Percentiles rank a stretch among this genome's conserved stretches.
phyloP scores from a whole-genome alignment of 2,329 filamentous ascomycete genomes.

The Penicillium frequentans region DNA sequence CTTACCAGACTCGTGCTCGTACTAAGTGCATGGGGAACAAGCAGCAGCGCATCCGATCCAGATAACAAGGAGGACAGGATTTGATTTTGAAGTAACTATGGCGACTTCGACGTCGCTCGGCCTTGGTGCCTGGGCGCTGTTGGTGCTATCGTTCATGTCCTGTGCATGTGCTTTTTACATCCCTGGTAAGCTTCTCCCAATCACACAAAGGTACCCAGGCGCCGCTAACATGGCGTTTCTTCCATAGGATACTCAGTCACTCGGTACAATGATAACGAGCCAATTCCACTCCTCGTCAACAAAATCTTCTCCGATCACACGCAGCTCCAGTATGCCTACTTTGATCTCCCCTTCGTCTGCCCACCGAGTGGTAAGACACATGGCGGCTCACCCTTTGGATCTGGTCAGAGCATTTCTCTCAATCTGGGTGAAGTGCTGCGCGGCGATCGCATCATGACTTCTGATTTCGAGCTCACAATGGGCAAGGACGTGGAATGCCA shows the following conservation, averaged over 20 bases:
- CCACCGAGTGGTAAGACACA: conserved; percentile 69
- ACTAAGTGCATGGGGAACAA: conserved; percentile 10
- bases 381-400: conserved; percentile 67
- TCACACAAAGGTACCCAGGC: not conserved
- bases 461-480: conserved; percentile 80
- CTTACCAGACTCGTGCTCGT: not conserved
- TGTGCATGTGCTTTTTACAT: conserved; percentile 74
- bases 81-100: conserved; percentile 13
- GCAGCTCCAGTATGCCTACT: conserved; percentile 88
- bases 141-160: conserved; percentile 36
- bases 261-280: conserved; percentile 73
- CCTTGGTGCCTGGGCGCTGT: conserved; percentile 23
- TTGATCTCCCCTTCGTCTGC: conserved; percentile 83
- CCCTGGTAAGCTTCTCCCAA: conserved; percentile 61
- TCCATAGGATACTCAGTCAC: conserved; percentile 76
- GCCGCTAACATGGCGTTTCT: conserved; percentile 10
- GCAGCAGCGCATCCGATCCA: conserved; percentile 9
- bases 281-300: conserved; percentile 83
- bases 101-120: conserved; percentile 11
- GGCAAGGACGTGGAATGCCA: conserved; percentile 71
- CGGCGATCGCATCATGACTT: conserved; percentile 80
- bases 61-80: conserved; percentile 3
- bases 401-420: conserved; percentile 74
- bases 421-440: conserved; percentile 86
- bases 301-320: conserved; percentile 90